phyloP scores from a whole-genome alignment of 2,329 filamentous ascomycete genomes.

The Trichoderma atroviride region DNA sequence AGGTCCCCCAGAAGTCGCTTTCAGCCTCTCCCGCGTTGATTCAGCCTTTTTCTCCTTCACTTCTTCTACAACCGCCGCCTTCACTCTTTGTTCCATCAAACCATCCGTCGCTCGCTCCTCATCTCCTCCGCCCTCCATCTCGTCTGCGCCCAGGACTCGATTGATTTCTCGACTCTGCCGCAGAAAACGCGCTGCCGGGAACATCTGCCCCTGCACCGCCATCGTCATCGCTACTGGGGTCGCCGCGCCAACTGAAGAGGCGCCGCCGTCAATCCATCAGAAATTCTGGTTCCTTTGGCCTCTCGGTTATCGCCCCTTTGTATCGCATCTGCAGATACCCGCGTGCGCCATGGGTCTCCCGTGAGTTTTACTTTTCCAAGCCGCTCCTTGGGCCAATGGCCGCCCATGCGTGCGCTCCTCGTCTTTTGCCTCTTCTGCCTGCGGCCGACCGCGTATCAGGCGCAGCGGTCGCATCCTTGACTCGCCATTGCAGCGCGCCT shows the following conservation, averaged over 20 bases:
- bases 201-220: neutral
- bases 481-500: constrained; percentile 5
- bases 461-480: neutral
- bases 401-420: neutral
- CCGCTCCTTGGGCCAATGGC: neutral
- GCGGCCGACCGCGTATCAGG: neutral
- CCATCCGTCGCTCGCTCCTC: constrained; percentile 5
- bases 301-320: constrained; percentile 9
- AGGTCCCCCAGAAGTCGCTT: neutral
- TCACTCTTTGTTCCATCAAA: constrained; percentile 4
- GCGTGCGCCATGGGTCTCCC: constrained; percentile 26
- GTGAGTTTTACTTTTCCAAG: constrained; percentile 20
- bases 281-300: neutral
- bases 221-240: neutral
- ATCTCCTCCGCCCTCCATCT: neutral
- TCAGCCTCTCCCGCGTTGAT: constrained; percentile 17
- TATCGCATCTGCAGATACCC: neutral
- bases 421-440: neutral
- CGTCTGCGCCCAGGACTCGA: neutral
- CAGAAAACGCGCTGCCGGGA: neutral
- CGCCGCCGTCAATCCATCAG: neutral
- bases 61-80: neutral
- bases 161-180: neutral
- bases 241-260: neutral
- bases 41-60: constrained; percentile 9